Base-by-base conservation (phyloP, 495 filamentous ascomycete genomes). In the Thozetella sp. region DNA sequence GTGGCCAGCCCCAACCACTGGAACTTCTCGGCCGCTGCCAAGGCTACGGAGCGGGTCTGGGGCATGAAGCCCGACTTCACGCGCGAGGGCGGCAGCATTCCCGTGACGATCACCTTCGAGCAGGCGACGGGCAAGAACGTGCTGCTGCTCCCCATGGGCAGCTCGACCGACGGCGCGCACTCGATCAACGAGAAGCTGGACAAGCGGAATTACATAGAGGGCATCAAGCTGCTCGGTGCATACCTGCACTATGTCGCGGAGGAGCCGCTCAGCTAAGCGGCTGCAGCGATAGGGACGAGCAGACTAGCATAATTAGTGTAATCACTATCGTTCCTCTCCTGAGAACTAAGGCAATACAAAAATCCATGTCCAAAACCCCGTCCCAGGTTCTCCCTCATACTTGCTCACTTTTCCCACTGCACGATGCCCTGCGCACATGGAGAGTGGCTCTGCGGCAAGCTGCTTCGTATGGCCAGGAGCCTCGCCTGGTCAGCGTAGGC, bases 41-140 rank as follows among this genome's bases (percentile, higher is more conserved):
- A 97, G 82, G 95, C 95, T 13, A 93, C 93, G 17, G 86, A 97
- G 78, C 84, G 90, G 45, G 96, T 99, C 22, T 99, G 92, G 78
- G 90, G 90, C 20, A 88, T 95, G 51, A 84, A 93, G 75, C 95
- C 95, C 22, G 95, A 99, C 76, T 87, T 98, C 80, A 99, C 95
- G 30, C 85, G 95, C 50, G 95, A 99, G 78, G 95, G 95, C 73
- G 95, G 95, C 64, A 93, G 92, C 74, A 99, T 99, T 67, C 95
- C 95, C 0, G 91, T 99, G 27, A 98, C 95, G 11, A 78, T 99
- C 71, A 97, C 93, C 9, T 98, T 99, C 70, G 94, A 99, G 80
- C 87, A 98, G 78, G 92, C 93, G 20, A 97, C 93, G n/a, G 91
- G 92, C 61, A 99, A 99, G 86, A 99, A 97, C 71, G 93, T 98